Base-by-base conservation (phyloP, 768 basidiomycete genomes). In the Trametes gibbosa region DNA sequence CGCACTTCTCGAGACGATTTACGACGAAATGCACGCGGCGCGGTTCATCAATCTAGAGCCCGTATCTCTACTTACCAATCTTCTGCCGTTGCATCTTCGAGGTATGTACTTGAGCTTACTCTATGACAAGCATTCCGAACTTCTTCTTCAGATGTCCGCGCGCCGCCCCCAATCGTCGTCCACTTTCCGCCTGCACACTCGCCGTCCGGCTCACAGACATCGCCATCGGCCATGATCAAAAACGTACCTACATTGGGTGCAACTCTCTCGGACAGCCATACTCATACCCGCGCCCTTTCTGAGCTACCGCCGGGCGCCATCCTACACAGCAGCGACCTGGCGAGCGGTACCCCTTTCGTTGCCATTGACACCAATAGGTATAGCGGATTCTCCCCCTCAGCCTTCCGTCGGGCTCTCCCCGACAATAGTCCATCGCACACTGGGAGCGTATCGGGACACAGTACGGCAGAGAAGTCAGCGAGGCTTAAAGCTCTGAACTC, bases 11-110 rank as follows among this genome's bases (percentile, higher is more conserved):
- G 83, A 86, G 64, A 72, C 72, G 45, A 84, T 89, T 12, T 90
- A 89, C 73, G 77, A 74, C 19, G 83, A 85, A 62, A 85, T 87
- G 82, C 84, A 89, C 25, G 81, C 81, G 5, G 75, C 82, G 14
- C 74, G 86, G 35, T 90, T 87, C 65, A 84, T 91, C 65, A 90
- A 90, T 67, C 70, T 81, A 2, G 73, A 81, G 23, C 88, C 89
- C 2, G 68, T 89, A 16, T 84, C 85, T 1, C 63, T 90, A 41
- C 71, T 91, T 50, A 73, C 77, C 14, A 85, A 84, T 61, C 75
- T 77, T 8, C 69, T 90, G 17, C 78, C 80, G 14, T 66, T 83
- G 54, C 80, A 87, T 72, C 87, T 91, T 66, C 79, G 77, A 72
- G 84, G 89, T 85, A 58, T 61, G 75, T 50, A 5, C 10, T 68